Evolutionary conservation across 1,284 basidiomycete genomes (phyloP).

Genomic region (Takashimella koratensis): DNA sequence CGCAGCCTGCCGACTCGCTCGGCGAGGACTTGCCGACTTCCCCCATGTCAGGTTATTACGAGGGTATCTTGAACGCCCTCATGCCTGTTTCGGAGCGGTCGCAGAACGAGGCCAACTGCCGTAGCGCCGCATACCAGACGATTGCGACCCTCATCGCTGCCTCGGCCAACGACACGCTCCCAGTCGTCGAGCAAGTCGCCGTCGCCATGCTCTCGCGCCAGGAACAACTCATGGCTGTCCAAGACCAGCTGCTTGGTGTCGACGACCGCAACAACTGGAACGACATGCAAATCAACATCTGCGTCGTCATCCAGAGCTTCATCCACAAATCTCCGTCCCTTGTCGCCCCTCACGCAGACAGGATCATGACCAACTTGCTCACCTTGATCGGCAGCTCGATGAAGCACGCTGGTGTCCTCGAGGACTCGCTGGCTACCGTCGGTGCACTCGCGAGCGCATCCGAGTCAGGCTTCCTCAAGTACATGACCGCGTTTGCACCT

Average conservation of each 20-base stretch:
- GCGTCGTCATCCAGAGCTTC: conserved; percentile 80
- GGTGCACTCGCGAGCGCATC: conserved; percentile 79
- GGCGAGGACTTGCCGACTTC: conserved; percentile 53
- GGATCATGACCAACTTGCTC: conserved; percentile 90
- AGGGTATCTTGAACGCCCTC: conserved; percentile 77
- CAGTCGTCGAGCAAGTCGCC: conserved; percentile 77
- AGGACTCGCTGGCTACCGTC: conserved; percentile 93
- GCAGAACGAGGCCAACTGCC: conserved; percentile 85
- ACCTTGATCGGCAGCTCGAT: conserved; percentile 80
- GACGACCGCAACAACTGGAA: conserved; percentile 99
- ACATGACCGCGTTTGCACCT: conserved; percentile 84
- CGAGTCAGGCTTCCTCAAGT: conserved; percentile 79
- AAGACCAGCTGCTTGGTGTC: conserved; percentile 90
- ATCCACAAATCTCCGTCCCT: conserved; percentile 78
- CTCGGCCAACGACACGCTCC: conserved; percentile 74
- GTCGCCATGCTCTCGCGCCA: conserved; percentile 80
- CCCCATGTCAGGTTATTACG: conserved; percentile 83
- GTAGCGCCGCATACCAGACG: conserved; percentile 95
- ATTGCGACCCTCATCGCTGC: conserved; percentile 82
- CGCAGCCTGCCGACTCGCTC: conserved; percentile 53
- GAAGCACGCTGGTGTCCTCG: conserved; percentile 92
- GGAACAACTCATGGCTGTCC: conserved; percentile 77
- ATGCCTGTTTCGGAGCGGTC: conserved; percentile 75
- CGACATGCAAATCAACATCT: conserved; percentile 94
- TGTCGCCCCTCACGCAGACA: conserved; percentile 84